These are phyloP conservation scores for Phaeoacremonium minimum DNA, from an alignment of 2,329 filamentous ascomycete genomes.

Conservation along the genomic window DNA sequence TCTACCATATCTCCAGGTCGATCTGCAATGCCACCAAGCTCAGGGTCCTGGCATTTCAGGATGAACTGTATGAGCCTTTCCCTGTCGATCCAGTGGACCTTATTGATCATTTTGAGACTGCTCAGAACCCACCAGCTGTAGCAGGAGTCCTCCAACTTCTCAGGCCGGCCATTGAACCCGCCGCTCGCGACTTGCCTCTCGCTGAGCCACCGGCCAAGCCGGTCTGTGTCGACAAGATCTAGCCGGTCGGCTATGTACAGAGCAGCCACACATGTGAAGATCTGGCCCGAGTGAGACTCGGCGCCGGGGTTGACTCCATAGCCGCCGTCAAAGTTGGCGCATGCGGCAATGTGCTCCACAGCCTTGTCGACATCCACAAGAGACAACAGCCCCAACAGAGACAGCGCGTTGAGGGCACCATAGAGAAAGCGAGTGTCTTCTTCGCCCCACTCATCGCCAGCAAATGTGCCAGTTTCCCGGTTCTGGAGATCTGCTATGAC, in stretches of 20 bases:
- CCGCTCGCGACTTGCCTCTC: constrained; percentile 85
- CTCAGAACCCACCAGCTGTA: constrained; percentile 99
- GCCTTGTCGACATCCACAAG: constrained; percentile 77
- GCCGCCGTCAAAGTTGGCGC: constrained; percentile 90
- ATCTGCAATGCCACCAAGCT: constrained; percentile 83
- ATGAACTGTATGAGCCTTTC: constrained; percentile 78
- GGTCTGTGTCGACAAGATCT: constrained; percentile 78
- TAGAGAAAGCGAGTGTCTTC: constrained; percentile 94
- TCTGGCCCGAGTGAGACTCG: constrained; percentile 92
- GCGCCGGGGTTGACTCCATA: constrained; percentile 87
- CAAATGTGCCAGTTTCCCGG: constrained; percentile 76
- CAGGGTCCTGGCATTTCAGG: constrained; percentile 79
- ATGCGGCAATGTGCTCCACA: constrained; percentile 72
- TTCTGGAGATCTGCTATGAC: constrained; percentile 83
- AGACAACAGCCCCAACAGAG: constrained; percentile 69
- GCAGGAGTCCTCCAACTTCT: constrained; percentile 95
- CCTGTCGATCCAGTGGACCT: constrained; percentile 89
- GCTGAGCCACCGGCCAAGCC: constrained; percentile 83
- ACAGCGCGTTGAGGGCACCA: constrained; percentile 83
- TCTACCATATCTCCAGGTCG: constrained; percentile 92
- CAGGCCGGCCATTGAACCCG: constrained; percentile 88
- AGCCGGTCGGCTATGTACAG: constrained; percentile 78
- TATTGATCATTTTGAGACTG: constrained; percentile 83
- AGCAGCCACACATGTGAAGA: constrained; percentile 89
- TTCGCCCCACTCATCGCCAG: constrained; percentile 95